A percentile compares a stretch with the other conserved stretches of the same genome.
Conservation (phyloP, 345 rosid species). For the Gossypium thurberi region DNA sequence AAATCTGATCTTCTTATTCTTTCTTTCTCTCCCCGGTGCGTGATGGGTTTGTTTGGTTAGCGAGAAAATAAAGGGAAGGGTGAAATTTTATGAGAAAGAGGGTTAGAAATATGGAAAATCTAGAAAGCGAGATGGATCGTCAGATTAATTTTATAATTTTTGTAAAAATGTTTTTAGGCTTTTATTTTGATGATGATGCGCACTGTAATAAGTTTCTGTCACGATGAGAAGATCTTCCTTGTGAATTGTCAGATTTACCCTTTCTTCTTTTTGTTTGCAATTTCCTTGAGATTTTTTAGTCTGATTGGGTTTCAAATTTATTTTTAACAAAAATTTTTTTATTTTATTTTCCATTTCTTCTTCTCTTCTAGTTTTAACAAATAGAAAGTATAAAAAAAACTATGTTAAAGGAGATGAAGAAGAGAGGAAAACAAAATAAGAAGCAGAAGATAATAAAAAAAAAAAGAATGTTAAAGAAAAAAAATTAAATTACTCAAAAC, state of each 20-base stretch:
- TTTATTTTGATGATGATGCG: background rate
- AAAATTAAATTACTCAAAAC: too few species aligned
- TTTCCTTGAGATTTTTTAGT: background rate
- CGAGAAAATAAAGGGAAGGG: slow-evolving; percentile 1
- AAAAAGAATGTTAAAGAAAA: too few species aligned
- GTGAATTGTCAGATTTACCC: background rate
- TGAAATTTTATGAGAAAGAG: background rate
- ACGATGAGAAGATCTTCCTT: background rate
- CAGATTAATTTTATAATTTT: background rate
- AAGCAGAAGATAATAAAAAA: too few species aligned
- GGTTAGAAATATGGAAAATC: background rate
- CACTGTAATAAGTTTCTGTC: background rate
- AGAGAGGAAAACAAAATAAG: too few species aligned
- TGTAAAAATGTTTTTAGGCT: background rate
- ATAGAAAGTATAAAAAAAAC: too few species aligned
- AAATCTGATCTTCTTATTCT: slow-evolving; percentile 17
- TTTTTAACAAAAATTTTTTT: too few species aligned
- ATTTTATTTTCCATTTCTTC: too few species aligned
- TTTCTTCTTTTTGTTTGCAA: background rate
- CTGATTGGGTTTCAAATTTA: too few species aligned
- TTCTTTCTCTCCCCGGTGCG: background rate
- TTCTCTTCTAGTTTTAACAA: too few species aligned
- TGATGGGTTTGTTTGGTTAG: slow-evolving; percentile 19
- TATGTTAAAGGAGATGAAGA: too few species aligned
- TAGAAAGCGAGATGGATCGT: background rate